Conservation (phyloP, 805 yeast species). For the Nakazawaea populi region DNA sequence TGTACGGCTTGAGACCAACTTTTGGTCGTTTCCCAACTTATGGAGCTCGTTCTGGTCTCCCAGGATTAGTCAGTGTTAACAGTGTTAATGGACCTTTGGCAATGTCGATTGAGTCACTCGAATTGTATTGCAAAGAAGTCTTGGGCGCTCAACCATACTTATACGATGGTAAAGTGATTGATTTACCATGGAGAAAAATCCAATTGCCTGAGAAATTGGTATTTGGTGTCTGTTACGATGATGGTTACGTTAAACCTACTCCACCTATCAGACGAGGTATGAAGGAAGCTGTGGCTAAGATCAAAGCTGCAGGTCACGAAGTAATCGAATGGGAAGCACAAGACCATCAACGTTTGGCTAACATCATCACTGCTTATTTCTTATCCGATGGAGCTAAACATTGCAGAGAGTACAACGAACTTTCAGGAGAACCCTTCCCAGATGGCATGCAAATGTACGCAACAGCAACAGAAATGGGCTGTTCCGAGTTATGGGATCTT, state of each 20-base stretch:
- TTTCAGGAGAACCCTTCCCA: constrained; percentile 40
- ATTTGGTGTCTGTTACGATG: constrained; percentile 35
- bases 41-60: constrained; percentile 25
- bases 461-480: constrained; percentile 27
- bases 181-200: constrained; percentile 36
- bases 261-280: constrained; percentile 46
- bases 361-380: constrained; percentile 30
- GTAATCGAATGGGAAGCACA: constrained; percentile 42
- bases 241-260: constrained; percentile 39
- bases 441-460: constrained; percentile 36
- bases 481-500: constrained; percentile 35
- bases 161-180: constrained; percentile 33
- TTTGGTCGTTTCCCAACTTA: constrained; percentile 37
- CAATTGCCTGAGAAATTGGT: constrained; percentile 30
- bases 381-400: constrained; percentile 40
- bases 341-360: constrained; percentile 28
- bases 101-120: constrained; percentile 30
- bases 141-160: constrained; percentile 34
- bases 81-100: constrained; percentile 46
- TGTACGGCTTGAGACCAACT: constrained; percentile 39
- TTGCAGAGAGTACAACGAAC: constrained; percentile 25
- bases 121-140: constrained; percentile 24
- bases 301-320: constrained; percentile 41
- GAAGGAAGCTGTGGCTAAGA: constrained; percentile 22
- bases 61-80: constrained; percentile 35